Percentiles rank a stretch among this genome's conserved stretches.
These are phyloP conservation scores for Leersia perrieri DNA, from an alignment of 176 grass and related monocot species.

Conservation along the genomic window DNA sequence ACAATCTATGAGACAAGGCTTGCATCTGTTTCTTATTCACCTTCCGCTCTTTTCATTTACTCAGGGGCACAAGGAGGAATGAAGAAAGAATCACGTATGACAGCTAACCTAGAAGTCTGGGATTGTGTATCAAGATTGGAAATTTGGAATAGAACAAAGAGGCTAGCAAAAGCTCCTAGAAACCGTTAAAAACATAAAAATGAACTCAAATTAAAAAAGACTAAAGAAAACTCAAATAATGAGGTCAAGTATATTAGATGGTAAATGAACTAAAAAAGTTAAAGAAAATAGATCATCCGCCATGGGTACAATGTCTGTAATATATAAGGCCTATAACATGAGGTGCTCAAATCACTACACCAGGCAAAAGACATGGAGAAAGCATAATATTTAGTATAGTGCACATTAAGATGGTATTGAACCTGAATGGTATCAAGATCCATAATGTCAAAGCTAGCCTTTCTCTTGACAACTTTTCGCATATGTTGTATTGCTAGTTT, in stretches of 20 bases:
- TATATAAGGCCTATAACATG: neutral
- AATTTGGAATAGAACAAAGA: neutral
- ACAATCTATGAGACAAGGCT: neutral
- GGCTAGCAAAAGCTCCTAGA: neutral
- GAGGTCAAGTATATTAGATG: neutral
- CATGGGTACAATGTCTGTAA: neutral
- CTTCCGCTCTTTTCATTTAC: neutral
- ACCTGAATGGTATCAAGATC: slow-evolving; percentile 95
- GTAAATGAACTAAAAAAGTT: neutral
- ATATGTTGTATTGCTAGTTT: slow-evolving; percentile 99
- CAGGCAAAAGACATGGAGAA: neutral
- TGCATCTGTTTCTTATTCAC: neutral
- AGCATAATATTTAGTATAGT: slow-evolving; percentile 9
- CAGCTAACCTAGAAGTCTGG: neutral
- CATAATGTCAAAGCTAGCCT: slow-evolving; percentile 98
- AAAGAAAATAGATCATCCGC: neutral
- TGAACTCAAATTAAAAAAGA: neutral
- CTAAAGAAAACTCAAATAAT: neutral
- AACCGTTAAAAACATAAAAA: neutral
- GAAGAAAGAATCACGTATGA: neutral
- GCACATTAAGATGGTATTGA: slow-evolving; percentile 1
- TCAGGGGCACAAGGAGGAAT: neutral
- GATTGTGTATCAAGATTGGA: neutral
- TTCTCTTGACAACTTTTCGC: slow-evolving; percentile 92
- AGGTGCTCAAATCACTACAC: slow-evolving; percentile 1